Conservation (phyloP, 176 grass and related monocot genomes). For the Melocanna baccifera region DNA sequence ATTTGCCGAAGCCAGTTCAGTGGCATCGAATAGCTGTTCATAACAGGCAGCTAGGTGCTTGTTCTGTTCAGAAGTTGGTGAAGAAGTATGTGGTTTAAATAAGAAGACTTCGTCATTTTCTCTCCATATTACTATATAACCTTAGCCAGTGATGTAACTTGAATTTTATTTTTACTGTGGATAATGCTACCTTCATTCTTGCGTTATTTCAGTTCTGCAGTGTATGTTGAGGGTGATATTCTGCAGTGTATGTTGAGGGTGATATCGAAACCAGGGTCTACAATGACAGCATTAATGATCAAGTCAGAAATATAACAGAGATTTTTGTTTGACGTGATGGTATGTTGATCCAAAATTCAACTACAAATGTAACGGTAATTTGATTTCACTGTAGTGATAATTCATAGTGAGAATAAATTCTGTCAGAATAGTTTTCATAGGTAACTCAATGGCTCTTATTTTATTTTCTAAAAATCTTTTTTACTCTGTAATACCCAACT, state of each 20-base stretch:
- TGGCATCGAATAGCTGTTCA: conserved; percentile 91
- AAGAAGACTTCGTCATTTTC: not conserved
- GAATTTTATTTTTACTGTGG: conserved; percentile 7
- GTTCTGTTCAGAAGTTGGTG: conserved; percentile 72
- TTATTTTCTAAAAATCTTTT: not conserved
- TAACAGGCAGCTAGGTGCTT: conserved; percentile 61
- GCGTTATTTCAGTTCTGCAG: conserved; percentile 53
- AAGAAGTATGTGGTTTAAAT: conserved; percentile 72
- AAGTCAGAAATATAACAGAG: conserved; percentile 83
- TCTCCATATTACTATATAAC: conserved; percentile 25
- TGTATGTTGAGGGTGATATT: conserved; percentile 94
- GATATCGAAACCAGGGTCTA: conserved; percentile 97
- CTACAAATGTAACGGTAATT: not conserved
- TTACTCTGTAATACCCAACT: conserved; percentile 6
- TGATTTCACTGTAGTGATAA: not conserved
- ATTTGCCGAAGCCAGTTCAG: conserved; percentile 77
- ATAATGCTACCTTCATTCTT: conserved; percentile 15
- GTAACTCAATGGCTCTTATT: conserved; percentile 2
- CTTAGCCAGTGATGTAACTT: not conserved
- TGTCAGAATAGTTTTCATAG: conserved; percentile 5
- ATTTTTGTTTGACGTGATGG: conserved; percentile 72
- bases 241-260: conserved; percentile 85
- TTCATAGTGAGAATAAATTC: not conserved
- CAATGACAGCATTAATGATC: conserved; percentile 69
- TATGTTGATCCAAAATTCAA: conserved; percentile 39